These are phyloP conservation scores for Penicillium digitatum DNA, from an alignment of 2,329 filamentous ascomycete genomes.

Conservation along the genomic window DNA sequence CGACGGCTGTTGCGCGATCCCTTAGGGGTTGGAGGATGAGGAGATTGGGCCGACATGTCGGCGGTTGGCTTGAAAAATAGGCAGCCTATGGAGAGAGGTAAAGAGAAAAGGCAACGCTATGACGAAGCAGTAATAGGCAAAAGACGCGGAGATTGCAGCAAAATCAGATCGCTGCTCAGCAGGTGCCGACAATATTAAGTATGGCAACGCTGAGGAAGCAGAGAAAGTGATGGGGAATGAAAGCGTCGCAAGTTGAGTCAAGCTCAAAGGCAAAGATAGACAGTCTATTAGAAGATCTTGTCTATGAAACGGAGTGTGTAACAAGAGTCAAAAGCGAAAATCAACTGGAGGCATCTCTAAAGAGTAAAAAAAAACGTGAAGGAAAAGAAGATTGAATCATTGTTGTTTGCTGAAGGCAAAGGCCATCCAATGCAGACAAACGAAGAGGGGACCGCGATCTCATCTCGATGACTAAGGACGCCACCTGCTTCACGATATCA, in stretches of 20 bases:
- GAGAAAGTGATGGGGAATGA: slow-evolving; percentile 11
- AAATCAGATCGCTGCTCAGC: slow-evolving; percentile 33
- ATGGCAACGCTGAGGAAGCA: slow-evolving; percentile 24
- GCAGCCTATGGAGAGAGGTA: slow-evolving; percentile 40
- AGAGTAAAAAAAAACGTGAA: neutral
- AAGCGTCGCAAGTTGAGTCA: slow-evolving; percentile 11
- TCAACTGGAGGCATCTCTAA: slow-evolving; percentile 7
- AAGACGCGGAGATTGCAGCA: slow-evolving; percentile 20
- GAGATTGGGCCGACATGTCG: slow-evolving; percentile 45
- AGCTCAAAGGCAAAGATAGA: slow-evolving; percentile 9
- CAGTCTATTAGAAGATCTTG: slow-evolving; percentile 6
- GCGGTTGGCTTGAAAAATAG: slow-evolving; percentile 50
- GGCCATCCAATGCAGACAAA: slow-evolving; percentile 10
- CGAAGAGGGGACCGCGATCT: slow-evolving; percentile 2
- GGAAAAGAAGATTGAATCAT: slow-evolving; percentile 3
- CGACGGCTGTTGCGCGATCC: slow-evolving; percentile 37
- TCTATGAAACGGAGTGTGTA: neutral
- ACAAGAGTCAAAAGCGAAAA: neutral
- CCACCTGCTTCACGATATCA: slow-evolving; percentile 16
- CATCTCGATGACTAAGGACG: slow-evolving; percentile 25
- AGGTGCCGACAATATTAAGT: slow-evolving; percentile 31
- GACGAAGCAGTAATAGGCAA: slow-evolving; percentile 14
- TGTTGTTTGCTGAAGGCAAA: slow-evolving; percentile 13
- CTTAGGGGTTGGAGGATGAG: slow-evolving; percentile 39
- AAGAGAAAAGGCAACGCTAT: slow-evolving; percentile 22